Evolutionary conservation across 1,284 basidiomycete genomes (phyloP), one percentile per base, ranked within the genome.

Genomic region (Singerocomus inundabilis): DNA sequence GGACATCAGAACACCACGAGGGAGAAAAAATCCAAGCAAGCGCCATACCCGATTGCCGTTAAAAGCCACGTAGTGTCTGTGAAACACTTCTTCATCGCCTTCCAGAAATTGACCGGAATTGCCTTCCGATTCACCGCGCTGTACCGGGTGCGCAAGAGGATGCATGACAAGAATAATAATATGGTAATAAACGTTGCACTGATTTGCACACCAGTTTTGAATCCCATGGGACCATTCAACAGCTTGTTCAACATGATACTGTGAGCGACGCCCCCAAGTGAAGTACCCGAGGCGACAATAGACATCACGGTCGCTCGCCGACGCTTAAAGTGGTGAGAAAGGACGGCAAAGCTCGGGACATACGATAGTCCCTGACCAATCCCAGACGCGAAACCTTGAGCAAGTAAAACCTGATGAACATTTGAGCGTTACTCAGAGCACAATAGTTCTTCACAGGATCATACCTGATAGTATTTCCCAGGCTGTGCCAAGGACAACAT

Each of bases 171-270:
- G 9, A 66, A 49, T 11, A 71, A 45, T 1, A 68, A 40, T 2
- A 34, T 56, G 1, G 56, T 57, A 39, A 66, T 40, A 31, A 72
- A 59, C 1, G 55, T 43, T 16, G 65, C 70, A 36, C 66, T 72
- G 25, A 60, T 61, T n/a, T n/a, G n/a, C n/a, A n/a, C n/a, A n/a
- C n/a, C n/a, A n/a, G n/a, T n/a, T n/a, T n/a, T n/a, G n/a, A 66
- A 60, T 33, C 64, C 67, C 2, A 63, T 24, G 9, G 49, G 46
- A 12, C 61, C 56, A 29, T 64, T 65, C 28, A 76, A 58, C 1
- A 70, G 48, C 35, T 70, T 64, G 54, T 76, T 76, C 37, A 76
- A 49, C 68, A 76, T 72, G 49, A 76, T 67, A 1, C 73, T 57
- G 24, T 64, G 55, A 3, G 53, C 44, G 21, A 68, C 48, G 8